phyloP scores from a whole-genome alignment of 257 asterid species.

The Ligustrum vulgare region DNA sequence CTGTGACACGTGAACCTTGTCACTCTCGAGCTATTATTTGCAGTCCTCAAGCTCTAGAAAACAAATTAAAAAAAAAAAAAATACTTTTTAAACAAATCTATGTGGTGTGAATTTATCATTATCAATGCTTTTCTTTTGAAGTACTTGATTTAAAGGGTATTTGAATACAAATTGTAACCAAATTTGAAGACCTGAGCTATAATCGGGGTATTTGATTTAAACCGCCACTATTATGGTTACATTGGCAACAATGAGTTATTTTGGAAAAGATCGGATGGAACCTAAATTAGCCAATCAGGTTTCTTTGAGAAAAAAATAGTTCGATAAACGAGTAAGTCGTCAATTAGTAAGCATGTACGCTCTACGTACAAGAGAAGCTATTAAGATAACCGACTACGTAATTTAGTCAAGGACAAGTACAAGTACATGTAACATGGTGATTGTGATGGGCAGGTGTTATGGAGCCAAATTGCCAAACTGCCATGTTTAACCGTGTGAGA shows the following conservation, averaged over 20 bases:
- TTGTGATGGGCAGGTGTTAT: background rate
- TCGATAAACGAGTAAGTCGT: no score
- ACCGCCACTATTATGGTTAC: background rate
- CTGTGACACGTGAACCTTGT: background rate
- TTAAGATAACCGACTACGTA: background rate
- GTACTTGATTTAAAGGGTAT: background rate
- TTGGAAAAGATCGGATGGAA: no score
- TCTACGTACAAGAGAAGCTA: no score
- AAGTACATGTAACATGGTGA: background rate
- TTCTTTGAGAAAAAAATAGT: no score
- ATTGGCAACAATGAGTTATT: background rate
- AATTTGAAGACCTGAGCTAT: background rate
- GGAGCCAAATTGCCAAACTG: background rate
- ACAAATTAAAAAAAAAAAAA: background rate
- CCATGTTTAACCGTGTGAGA: background rate
- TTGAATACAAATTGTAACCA: background rate
- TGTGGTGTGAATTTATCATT: background rate
- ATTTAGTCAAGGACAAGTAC: background rate
- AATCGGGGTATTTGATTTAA: no score
- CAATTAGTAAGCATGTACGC: background rate
- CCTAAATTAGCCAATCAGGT: no score
- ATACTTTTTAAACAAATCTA: background rate
- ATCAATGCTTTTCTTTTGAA: background rate
- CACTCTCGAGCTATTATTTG: background rate
- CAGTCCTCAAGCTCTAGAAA: background rate